Conservation (phyloP, 768 basidiomycete genomes). For the Tylopilus balloui region DNA sequence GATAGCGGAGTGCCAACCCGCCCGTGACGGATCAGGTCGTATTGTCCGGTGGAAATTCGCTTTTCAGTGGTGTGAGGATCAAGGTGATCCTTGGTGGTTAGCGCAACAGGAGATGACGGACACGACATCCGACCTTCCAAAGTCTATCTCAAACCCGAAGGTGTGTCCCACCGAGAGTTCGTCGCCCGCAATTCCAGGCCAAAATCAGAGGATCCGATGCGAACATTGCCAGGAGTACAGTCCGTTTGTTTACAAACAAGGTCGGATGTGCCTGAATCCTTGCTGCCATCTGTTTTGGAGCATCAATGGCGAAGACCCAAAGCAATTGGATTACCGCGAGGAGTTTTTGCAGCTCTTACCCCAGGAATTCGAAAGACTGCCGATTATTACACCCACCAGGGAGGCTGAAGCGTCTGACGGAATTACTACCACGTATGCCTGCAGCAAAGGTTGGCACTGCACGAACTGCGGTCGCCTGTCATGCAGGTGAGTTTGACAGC, state of each 20-base stretch:
- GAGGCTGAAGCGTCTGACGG: constrained; percentile 27
- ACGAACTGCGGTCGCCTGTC: constrained; percentile 64
- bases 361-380: constrained; percentile 29
- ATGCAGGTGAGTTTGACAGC: constrained; percentile 48
- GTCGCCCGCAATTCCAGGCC: not conserved
- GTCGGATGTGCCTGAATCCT: constrained; percentile 64
- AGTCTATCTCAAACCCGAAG: not conserved
- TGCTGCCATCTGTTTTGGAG: constrained; percentile 56
- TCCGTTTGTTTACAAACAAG: constrained; percentile 49
- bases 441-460: constrained; percentile 70
- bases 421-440: constrained; percentile 50
- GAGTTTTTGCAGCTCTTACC: constrained; percentile 42
- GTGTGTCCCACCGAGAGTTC: not conserved
- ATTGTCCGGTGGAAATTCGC: constrained; percentile 80
- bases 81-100: constrained; percentile 56
- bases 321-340: constrained; percentile 43
- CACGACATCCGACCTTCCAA: not conserved
- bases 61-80: constrained; percentile 78
- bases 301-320: constrained; percentile 27
- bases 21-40: constrained; percentile 42
- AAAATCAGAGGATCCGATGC: constrained; percentile 32
- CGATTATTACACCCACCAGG: constrained; percentile 38
- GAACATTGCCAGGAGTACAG: constrained; percentile 40
- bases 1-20: constrained; percentile 56
- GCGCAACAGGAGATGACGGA: constrained; percentile 2